These are phyloP conservation scores for Verticillium isaacii DNA, from an alignment of 2,329 filamentous ascomycete species.

Conservation along the genomic window DNA sequence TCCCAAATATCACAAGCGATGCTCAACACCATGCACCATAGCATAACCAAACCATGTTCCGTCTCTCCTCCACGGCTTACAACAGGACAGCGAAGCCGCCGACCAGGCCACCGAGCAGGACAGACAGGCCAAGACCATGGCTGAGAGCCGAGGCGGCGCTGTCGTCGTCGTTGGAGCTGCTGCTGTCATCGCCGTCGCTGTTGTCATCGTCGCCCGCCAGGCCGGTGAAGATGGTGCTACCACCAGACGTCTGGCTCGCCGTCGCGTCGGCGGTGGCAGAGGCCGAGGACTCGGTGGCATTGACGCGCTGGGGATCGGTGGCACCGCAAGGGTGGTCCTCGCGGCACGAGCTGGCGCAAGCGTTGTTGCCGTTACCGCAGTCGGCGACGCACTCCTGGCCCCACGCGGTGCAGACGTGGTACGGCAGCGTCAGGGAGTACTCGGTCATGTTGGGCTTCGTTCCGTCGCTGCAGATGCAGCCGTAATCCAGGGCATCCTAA, in stretches of 20 bases:
- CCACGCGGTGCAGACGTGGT: slow-evolving; percentile 69
- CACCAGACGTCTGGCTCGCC: slow-evolving; percentile 20
- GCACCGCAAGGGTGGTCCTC: slow-evolving; percentile 70
- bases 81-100: slow-evolving; percentile 35
- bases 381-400: slow-evolving; percentile 60
- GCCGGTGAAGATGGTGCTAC: slow-evolving; percentile 32
- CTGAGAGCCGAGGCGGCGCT: slow-evolving; percentile 25
- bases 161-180: slow-evolving; percentile 13
- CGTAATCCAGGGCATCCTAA: slow-evolving; percentile 58
- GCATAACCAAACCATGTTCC: neutral
- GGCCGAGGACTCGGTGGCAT: slow-evolving; percentile 42
- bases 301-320: slow-evolving; percentile 54
- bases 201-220: slow-evolving; percentile 8
- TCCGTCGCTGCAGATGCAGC: slow-evolving; percentile 66
- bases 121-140: slow-evolving; percentile 29
- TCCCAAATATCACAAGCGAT: neutral
- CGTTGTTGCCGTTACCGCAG: slow-evolving; percentile 49
- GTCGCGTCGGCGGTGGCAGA: slow-evolving; percentile 33
- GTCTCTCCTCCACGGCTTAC: neutral
- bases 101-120: slow-evolving; percentile 32
- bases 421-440: slow-evolving; percentile 75
- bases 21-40: neutral
- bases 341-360: slow-evolving; percentile 58
- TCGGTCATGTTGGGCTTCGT: slow-evolving; percentile 66
- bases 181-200: neutral